These are phyloP conservation scores for Geotrichum ghanense DNA, from an alignment of 805 yeast genomes.

Conservation along the genomic window DNA sequence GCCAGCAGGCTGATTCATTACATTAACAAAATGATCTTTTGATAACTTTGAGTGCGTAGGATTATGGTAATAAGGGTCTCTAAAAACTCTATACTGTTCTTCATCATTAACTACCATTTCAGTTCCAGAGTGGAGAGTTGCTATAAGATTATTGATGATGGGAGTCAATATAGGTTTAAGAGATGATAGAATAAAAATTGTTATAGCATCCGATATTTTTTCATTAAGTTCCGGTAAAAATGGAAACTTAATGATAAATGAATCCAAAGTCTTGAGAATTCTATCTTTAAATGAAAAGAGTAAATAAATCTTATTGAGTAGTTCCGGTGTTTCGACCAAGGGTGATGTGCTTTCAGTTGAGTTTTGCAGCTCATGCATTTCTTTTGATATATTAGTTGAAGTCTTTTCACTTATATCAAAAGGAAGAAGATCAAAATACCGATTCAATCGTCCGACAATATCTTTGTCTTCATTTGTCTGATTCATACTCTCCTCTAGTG, in stretches of 20 bases:
- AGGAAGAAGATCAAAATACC: background rate
- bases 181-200: slow-evolving; percentile 13
- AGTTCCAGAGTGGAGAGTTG: slow-evolving; percentile 12
- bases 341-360: slow-evolving; percentile 3
- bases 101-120: slow-evolving; percentile 12
- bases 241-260: slow-evolving; percentile 13
- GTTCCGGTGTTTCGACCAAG: slow-evolving; percentile 6
- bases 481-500: slow-evolving; percentile 7
- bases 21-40: slow-evolving; percentile 16
- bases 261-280: slow-evolving; percentile 8
- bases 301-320: slow-evolving; percentile 11
- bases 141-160: slow-evolving; percentile 10
- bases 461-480: slow-evolving; percentile 8
- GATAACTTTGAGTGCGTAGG: slow-evolving; percentile 17
- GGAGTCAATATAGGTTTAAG: slow-evolving; percentile 15
- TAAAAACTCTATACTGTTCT: slow-evolving; percentile 17
- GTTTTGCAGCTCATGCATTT: slow-evolving; percentile 8
- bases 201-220: slow-evolving; percentile 14
- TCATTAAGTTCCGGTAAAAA: slow-evolving; percentile 12
- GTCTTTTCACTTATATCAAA: background rate
- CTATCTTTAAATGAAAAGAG: slow-evolving; percentile 8
- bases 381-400: slow-evolving; percentile 1
- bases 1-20: slow-evolving; percentile 17
- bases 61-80: slow-evolving; percentile 10
- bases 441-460: slow-evolving; percentile 8